Evolutionary conservation across 1,284 basidiomycete genomes (phyloP), one percentile per base, ranked within the genome.

Genomic region (Heliocybe sulcata): DNA sequence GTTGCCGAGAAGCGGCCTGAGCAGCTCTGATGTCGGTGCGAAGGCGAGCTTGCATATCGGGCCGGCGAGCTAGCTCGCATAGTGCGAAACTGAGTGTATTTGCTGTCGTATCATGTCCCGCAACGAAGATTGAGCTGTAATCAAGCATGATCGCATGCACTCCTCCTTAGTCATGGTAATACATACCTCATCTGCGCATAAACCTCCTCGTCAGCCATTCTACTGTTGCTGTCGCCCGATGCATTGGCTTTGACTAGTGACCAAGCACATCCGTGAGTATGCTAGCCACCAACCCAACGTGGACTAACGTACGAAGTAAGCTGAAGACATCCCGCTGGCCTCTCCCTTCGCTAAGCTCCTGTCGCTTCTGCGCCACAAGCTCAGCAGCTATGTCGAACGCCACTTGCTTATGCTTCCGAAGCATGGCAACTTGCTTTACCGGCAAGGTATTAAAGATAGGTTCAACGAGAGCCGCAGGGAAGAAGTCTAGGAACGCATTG

Each of bases 141-240:
- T 12, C 12, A 31, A 31, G 29, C 29, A 4, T 31, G 29, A 12
- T 12, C 12, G 12, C 12, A 31, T 31, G 29, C 12, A 12, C 29
- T 31, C 29, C n/a, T n/a, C n/a, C n/a, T n/a, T n/a, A n/a, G n/a
- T n/a, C n/a, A n/a, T n/a, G n/a, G n/a, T n/a, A 19, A 47, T 9
- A 25, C 45, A 47, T 47, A 49, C 47, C 47, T 25, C 9, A 9
- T 49, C n/a, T 49, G 47, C 14, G 47, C 47, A 49, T 25, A 49
- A 3, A 49, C 3, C n/a, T 49, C 47, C 6, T 25, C 22, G 47
- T 26, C n/a, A 49, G 27, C 12, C 47, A 22, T 3, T 3, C 6
- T 3, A 6, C 20, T 14, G 8, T 25, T 25, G 12, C 14, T 22
- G 19, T 49, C 16, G 4, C 12, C 29, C 6, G 47, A 49, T 12